Percentiles rank a stretch among this genome's conserved stretches.
phyloP scores from a whole-genome alignment of 441 rosid genomes.

The Arabidopsis lyrata region DNA sequence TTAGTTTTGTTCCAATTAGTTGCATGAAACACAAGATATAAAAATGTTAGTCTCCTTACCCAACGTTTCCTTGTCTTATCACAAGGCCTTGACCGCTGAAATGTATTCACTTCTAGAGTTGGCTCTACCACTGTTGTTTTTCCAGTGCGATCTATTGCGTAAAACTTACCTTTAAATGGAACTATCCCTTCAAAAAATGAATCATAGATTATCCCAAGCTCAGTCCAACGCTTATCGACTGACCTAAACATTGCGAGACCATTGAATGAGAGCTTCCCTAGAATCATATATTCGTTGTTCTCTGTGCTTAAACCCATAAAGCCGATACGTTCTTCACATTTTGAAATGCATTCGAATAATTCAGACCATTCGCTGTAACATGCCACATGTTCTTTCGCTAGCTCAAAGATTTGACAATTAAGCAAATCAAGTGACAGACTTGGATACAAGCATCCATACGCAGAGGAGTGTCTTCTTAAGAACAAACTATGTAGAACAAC shows the following conservation, averaged over 20 bases:
- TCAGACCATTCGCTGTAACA: slow-evolving; percentile 27
- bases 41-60: slow-evolving; percentile 21
- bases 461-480: neutral
- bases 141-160: slow-evolving; percentile 16
- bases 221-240: slow-evolving; percentile 24
- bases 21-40: neutral
- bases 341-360: neutral
- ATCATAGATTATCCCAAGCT: neutral
- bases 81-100: slow-evolving; percentile 27
- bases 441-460: slow-evolving; percentile 6
- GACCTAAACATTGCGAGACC: slow-evolving; percentile 25
- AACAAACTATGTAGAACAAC: slow-evolving; percentile 11
- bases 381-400: slow-evolving; percentile 40
- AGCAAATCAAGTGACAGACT: slow-evolving; percentile 33
- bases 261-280: neutral
- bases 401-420: slow-evolving; percentile 35
- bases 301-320: slow-evolving; percentile 5
- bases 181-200: neutral
- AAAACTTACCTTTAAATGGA: slow-evolving; percentile 26
- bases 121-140: slow-evolving; percentile 29
- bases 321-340: slow-evolving; percentile 7
- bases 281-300: neutral
- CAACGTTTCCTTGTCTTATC: slow-evolving; percentile 32
- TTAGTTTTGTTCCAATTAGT: neutral
- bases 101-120: slow-evolving; percentile 24